These are phyloP conservation scores for Bolboschoenoplectus hybrid DNA, from an alignment of 202 grass and related monocot genomes.

Conservation along the genomic window DNA sequence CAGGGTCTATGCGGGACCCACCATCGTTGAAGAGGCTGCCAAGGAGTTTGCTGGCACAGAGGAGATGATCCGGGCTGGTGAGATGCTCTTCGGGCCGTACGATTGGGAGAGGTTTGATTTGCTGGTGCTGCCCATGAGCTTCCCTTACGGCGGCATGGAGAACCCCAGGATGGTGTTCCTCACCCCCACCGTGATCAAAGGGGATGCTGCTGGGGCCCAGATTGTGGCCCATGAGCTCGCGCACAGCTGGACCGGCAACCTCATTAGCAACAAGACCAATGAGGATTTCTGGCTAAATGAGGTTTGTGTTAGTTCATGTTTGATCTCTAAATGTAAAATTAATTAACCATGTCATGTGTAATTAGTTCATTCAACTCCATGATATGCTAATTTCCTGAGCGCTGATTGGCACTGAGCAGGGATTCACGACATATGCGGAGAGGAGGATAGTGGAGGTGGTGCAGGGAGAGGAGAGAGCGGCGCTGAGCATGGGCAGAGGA, in stretches of 20 bases:
- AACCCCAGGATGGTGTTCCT: constrained; percentile 98
- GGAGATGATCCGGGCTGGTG: constrained; percentile 86
- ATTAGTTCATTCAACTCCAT: no score
- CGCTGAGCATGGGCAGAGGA: constrained; percentile 81
- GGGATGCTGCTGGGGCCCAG: constrained; percentile 74
- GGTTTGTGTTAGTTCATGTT: constrained; percentile 37
- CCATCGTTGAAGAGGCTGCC: constrained; percentile 66
- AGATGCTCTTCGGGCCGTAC: constrained; percentile 82
- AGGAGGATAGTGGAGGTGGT: constrained; percentile 96
- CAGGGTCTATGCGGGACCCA: constrained; percentile 63
- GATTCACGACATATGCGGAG: constrained; percentile 92
- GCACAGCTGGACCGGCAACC: constrained; percentile 93
- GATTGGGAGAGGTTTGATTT: constrained; percentile 97
- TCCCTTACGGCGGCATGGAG: constrained; percentile 96
- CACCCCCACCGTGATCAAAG: constrained; percentile 79
- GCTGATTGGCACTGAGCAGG: constrained; percentile 37
- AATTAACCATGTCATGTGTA: no score
- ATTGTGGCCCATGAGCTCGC: constrained; percentile 91
- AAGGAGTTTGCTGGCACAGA: constrained; percentile 87
- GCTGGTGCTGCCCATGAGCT: constrained; percentile 84
- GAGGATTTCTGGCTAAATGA: constrained; percentile 99
- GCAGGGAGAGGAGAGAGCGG: constrained; percentile 79
- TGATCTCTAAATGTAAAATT: not conserved
- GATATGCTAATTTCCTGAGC: not conserved
- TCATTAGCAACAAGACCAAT: constrained; percentile 97